Conservation (phyloP, 192 early-diverging fungal species). For the Diversispora eburnea region DNA sequence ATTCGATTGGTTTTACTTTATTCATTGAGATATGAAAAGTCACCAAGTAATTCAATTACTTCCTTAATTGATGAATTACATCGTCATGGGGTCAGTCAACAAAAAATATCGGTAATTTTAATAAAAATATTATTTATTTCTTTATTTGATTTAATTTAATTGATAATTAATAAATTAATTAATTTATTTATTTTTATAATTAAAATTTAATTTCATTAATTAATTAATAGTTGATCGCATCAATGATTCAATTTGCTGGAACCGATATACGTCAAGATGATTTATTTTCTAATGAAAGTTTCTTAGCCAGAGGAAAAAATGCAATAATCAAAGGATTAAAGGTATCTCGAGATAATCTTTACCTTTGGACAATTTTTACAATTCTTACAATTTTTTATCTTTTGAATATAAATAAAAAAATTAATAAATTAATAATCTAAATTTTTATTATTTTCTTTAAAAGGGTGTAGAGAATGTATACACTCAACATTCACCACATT, state of each 20-base stretch:
- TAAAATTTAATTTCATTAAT: too few relatives aligned
- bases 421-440: conserved; percentile 1
- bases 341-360: conserved; percentile 29
- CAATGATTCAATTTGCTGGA: conserved; percentile 75
- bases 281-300: conserved; percentile 81
- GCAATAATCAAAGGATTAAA: conserved; percentile 87
- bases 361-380: background rate
- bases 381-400: too few relatives aligned
- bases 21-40: conserved; percentile 88
- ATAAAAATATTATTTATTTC: background rate
- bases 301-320: conserved; percentile 81
- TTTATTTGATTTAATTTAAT: background rate
- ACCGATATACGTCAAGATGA: conserved; percentile 80
- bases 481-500: conserved; percentile 88
- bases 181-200: too few relatives aligned
- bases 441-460: conserved; percentile 7
- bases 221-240: conserved; percentile 55
- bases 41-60: conserved; percentile 63
- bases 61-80: conserved; percentile 75
- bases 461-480: conserved; percentile 98
- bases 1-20: conserved; percentile 81
- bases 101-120: conserved; percentile 62
- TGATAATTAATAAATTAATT: too few relatives aligned
- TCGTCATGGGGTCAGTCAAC: conserved; percentile 65
- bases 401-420: too few relatives aligned